phyloP scores from a whole-genome alignment of 768 basidiomycete species.

The Russula virescens region DNA sequence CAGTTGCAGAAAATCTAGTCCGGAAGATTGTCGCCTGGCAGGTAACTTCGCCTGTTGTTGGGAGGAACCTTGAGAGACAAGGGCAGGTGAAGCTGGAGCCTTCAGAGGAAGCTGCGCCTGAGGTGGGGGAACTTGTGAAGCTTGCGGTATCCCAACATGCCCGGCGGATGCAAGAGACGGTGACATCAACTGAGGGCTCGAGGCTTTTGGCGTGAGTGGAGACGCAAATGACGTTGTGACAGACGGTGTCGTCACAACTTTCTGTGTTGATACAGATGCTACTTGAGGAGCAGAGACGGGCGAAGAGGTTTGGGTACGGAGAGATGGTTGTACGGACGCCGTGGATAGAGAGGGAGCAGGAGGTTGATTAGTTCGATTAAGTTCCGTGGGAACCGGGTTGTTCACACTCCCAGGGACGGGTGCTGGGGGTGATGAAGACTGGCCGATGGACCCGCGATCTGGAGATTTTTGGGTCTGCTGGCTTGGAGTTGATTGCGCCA shows the following conservation, averaged over 20 bases:
- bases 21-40: constrained; percentile 9
- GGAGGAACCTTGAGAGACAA: background rate
- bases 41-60: background rate
- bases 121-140: background rate
- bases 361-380: background rate
- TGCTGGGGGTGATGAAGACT: background rate
- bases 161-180: background rate
- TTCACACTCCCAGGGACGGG: background rate
- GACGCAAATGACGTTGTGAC: background rate
- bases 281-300: background rate
- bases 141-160: background rate
- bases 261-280: background rate
- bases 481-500: background rate
- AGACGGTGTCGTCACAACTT: background rate
- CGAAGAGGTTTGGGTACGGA: background rate
- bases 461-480: background rate
- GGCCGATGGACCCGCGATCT: background rate
- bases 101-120: background rate
- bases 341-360: background rate
- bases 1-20: constrained; percentile 15
- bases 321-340: background rate
- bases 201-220: background rate
- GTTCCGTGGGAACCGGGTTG: background rate
- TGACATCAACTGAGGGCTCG: background rate
- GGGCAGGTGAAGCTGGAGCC: background rate